A percentile compares a stretch with the other conserved stretches of the same genome.
These are phyloP conservation scores for Fraxinus sp. DNA, from an alignment of 305 asterid species.

Conservation along the genomic window DNA sequence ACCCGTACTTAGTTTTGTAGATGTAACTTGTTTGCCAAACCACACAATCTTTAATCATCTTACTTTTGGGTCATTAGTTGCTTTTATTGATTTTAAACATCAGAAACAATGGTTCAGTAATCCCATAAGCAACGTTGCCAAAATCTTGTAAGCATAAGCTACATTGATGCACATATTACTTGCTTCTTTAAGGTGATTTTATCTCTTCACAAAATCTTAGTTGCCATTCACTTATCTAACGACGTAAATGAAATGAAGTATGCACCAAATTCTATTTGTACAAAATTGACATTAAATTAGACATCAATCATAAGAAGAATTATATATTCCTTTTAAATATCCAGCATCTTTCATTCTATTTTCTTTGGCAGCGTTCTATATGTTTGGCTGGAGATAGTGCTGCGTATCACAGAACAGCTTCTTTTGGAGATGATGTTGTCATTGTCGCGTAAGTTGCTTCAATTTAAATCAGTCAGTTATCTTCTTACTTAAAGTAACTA, in stretches of 20 bases:
- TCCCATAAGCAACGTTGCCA: not conserved
- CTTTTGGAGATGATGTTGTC: slow-evolving; percentile 83
- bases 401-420: slow-evolving; percentile 16
- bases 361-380: slow-evolving; percentile 50
- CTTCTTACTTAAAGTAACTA: not conserved
- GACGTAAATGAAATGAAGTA: not conserved
- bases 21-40: not conserved
- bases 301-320: not conserved
- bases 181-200: not conserved
- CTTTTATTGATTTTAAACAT: too few relatives aligned
- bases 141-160: not conserved
- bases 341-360: not conserved
- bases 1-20: not conserved
- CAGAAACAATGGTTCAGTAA: not conserved
- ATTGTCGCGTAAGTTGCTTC: slow-evolving; percentile 73
- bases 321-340: not conserved
- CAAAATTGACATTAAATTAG: not conserved
- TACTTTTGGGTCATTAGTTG: not conserved
- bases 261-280: not conserved
- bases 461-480: slow-evolving; percentile 7
- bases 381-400: slow-evolving; percentile 62
- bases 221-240: not conserved
- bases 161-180: not conserved
- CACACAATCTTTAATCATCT: not conserved
- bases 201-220: not conserved